Base-by-base conservation (phyloP, 164 flowering plant genomes). In the Nymphaea thermarum region DNA sequence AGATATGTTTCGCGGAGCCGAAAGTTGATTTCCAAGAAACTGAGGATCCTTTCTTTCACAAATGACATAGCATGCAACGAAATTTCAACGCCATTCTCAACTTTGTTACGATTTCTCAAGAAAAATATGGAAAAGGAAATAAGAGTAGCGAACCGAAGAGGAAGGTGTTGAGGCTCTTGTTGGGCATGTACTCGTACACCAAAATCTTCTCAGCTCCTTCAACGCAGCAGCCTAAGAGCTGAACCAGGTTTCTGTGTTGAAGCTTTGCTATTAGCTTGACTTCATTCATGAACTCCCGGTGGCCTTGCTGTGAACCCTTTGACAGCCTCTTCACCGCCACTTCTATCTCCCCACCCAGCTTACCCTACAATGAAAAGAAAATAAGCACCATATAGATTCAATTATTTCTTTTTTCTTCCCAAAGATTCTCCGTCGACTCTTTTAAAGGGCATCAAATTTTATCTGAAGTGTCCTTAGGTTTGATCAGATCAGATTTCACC, bases 181-280 rank as follows among this genome's bases (percentile, higher is more conserved):
- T 76, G 43, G 73, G 65, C 74, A 76, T 65, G 71, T 68, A 76
- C 45, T 76, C 76, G 15, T 76, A 73, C 14, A 73, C 18, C 44
- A 76, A 47, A 45, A 77, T 51, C 65, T 68, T 77, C 43, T 73
- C 76, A 6, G 65, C 67, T 41, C 62, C 76, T 8, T 70, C 63
- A 43, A 65, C 63, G 65, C 76, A 77, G 4, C 72, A 73, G 0
- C 79, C 79, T 11, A 71, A 17, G 11, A 77, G 74, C 17, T 66
- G 67, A 7, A 77, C 79, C 43, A 73, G 60, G 60, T 77, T 77
- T 53, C 79, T 68, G 60, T 73, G 79, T 16, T 77, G 76, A 47
- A 77, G 79, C 61, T 68, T 77, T 6, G 76, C 44, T 25, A 77
- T 77, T 42, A 71, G 17, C 6, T 63, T 59, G 44, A 75, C 72